Evolutionary conservation across 2,329 filamentous ascomycete species (phyloP).

Genomic region (Xylaria hypoxylon): DNA sequence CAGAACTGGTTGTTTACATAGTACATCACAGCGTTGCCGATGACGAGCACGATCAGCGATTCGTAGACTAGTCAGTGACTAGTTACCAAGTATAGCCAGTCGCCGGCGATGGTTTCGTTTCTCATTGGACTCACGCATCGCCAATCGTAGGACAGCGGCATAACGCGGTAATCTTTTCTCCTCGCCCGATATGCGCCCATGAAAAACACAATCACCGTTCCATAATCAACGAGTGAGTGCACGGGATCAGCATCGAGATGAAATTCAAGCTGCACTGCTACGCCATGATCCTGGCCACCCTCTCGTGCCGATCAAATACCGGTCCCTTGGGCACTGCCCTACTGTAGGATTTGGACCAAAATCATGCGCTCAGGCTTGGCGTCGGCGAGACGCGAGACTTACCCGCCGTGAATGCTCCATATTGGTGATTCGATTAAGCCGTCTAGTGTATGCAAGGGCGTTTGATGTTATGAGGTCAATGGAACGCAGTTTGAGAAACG

Average conservation of each 20-base stretch:
- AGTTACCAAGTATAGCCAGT: conserved; percentile 16
- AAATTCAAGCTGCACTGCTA: conserved; percentile 26
- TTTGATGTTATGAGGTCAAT: conserved; percentile 25
- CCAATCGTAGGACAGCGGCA: conserved; percentile 24
- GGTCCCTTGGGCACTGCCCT: conserved; percentile 15
- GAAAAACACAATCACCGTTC: conserved; percentile 20
- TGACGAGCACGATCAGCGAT: conserved; percentile 28
- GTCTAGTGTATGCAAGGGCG: conserved; percentile 30
- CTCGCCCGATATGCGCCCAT: conserved; percentile 18
- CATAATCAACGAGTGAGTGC: conserved; percentile 9
- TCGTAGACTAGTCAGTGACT: not conserved
- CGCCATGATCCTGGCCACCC: conserved; percentile 17
- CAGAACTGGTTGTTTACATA: conserved; percentile 8
- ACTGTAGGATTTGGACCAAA: conserved; percentile 11
- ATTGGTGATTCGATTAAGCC: conserved; percentile 12
- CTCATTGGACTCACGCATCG: conserved; percentile 12
- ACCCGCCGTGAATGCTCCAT: conserved; percentile 2
- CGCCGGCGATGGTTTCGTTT: conserved; percentile 12
- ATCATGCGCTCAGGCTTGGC: conserved; percentile 23
- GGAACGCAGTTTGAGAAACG: conserved; percentile 34
- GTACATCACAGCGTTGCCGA: conserved; percentile 8
- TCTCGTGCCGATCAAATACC: conserved; percentile 29
- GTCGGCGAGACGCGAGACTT: conserved; percentile 35
- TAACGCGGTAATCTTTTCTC: conserved; percentile 20
- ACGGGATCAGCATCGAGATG: conserved; percentile 28